Base-by-base conservation (phyloP, 495 filamentous ascomycete genomes). In the Stereocaulon alpinum region DNA sequence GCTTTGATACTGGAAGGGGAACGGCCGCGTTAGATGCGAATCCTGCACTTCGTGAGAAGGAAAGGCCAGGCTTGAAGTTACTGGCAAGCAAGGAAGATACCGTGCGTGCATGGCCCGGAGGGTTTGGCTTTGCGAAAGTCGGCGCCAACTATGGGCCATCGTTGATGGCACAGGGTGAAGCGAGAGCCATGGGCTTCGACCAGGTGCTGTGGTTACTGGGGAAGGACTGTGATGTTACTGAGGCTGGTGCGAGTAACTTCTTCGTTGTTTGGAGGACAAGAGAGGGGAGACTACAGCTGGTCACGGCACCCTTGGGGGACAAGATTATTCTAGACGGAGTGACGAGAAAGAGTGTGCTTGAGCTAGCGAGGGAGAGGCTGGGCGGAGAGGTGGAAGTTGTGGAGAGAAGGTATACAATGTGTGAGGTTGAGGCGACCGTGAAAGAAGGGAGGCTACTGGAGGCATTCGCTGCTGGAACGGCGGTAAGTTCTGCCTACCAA, bases 141-240 rank as follows among this genome's bases (percentile, higher is more conserved):
- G 89, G 89, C 49, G 91, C 90, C 29, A 96, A 96, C 76, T 95
- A 96, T 69, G 91, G 89, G 0, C 91, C 91, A 7, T 82, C 77
- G 27, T 74, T 96, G 43, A 77, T 86, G 58, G 85, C 89, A 2
- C 88, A 91, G 45, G 75, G 77, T 41, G 84, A 89, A 68, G 91
- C 91, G 9, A 73, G 78, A 58, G 76, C 73, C 12, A 69, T 77
- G 56, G 91, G 91, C 4, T 95, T 83, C 63, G 80, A 91, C 65
- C 91, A 95, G 76, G 86, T 95, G 34, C 80, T 96, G n/a, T 96
- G 91, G 91, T 77, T 96, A 52, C 90, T 92, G 62, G 88, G 87
- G 3, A 70, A 77, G 48, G 74, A 90, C 45, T 80, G 82, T 14
- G 79, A 82, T 65, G 87, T 94, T 45, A 96, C 91, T 6, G 91